A percentile compares a stretch with the other conserved stretches of the same genome.
phyloP scores from a whole-genome alignment of 2,329 filamentous ascomycete species.

The Dothistroma septosporum region DNA sequence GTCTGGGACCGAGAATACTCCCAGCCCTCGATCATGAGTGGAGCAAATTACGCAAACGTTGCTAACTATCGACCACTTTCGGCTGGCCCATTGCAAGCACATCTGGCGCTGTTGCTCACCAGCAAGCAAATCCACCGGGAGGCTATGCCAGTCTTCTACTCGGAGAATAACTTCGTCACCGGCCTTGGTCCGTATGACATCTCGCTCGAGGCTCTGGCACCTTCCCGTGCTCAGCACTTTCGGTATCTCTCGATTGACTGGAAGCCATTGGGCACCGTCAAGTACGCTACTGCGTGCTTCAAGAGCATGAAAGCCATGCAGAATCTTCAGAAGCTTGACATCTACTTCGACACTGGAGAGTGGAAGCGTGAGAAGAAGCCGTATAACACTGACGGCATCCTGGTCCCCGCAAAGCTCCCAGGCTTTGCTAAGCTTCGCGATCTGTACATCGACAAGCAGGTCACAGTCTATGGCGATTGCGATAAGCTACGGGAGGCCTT shows the following conservation, averaged over 20 bases:
- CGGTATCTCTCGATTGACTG: too few relatives aligned
- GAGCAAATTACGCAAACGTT: neutral
- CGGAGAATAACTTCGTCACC: constrained; percentile 8
- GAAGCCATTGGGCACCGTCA: too few relatives aligned
- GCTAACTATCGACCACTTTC: neutral
- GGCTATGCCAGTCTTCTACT: constrained; percentile 18
- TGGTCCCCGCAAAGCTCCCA: neutral
- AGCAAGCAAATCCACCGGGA: constrained; percentile 16
- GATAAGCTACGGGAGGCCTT: neutral
- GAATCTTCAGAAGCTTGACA: too few relatives aligned
- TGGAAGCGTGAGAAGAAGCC: too few relatives aligned
- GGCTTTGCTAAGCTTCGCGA: neutral
- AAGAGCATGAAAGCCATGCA: too few relatives aligned
- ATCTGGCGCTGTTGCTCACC: constrained; percentile 11
- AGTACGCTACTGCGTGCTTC: too few relatives aligned
- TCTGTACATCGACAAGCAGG: neutral
- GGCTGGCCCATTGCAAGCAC: neutral
- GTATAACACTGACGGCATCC: neutral
- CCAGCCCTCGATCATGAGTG: neutral
- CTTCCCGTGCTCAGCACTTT: too few relatives aligned
- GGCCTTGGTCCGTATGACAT: too few relatives aligned
- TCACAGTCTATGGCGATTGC: neutral
- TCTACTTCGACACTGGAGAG: too few relatives aligned
- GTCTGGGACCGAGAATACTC: neutral
- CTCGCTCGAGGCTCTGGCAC: too few relatives aligned